Percentiles rank a stretch among this genome's conserved stretches.
phyloP scores from a whole-genome alignment of 1,139 yeast genomes.

The Ogataea hybrid region DNA sequence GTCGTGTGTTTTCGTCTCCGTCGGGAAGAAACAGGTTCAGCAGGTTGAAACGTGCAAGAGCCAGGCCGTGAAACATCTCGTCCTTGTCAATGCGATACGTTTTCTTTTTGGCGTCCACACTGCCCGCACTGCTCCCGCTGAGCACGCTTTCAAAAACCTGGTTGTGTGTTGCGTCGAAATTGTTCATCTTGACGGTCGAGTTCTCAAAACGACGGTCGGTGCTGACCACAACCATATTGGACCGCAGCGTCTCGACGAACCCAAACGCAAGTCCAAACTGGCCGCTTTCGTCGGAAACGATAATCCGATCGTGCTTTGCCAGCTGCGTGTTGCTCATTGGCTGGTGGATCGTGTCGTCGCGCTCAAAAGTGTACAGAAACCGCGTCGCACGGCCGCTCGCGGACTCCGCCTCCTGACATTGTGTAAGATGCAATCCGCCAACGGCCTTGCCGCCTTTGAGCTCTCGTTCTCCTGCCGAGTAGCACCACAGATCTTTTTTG shows the following conservation, averaged over 20 bases:
- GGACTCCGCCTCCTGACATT: conserved; percentile 33
- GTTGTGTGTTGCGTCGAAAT: conserved; percentile 43
- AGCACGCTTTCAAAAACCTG: conserved; percentile 53
- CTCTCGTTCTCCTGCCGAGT: conserved; percentile 62
- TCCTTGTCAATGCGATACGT: conserved; percentile 75
- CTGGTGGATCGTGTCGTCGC: conserved; percentile 28
- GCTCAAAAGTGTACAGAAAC: conserved; percentile 49
- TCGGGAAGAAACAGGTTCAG: conserved; percentile 58
- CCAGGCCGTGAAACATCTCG: conserved; percentile 72
- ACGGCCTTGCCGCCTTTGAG: conserved; percentile 56
- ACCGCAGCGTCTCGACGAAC: conserved; percentile 43
- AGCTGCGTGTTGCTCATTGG: conserved; percentile 45
- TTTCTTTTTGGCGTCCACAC: conserved; percentile 10
- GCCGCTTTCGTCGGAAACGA: conserved; percentile 78
- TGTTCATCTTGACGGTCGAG: conserved; percentile 39
- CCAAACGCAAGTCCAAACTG: conserved; percentile 76
- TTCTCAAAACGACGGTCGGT: conserved; percentile 53
- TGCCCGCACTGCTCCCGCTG: conserved; percentile 6
- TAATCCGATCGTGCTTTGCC: conserved; percentile 51
- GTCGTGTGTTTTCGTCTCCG: conserved; percentile 50
- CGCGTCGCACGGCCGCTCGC: conserved; percentile 25
- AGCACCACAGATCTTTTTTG: conserved; percentile 67
- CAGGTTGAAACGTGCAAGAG: conserved; percentile 73
- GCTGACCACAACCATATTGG: conserved; percentile 39
- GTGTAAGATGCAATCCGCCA: conserved; percentile 42